Base-by-base conservation (phyloP, 2,329 filamentous ascomycete genomes). In the Pyrenophora teres region DNA sequence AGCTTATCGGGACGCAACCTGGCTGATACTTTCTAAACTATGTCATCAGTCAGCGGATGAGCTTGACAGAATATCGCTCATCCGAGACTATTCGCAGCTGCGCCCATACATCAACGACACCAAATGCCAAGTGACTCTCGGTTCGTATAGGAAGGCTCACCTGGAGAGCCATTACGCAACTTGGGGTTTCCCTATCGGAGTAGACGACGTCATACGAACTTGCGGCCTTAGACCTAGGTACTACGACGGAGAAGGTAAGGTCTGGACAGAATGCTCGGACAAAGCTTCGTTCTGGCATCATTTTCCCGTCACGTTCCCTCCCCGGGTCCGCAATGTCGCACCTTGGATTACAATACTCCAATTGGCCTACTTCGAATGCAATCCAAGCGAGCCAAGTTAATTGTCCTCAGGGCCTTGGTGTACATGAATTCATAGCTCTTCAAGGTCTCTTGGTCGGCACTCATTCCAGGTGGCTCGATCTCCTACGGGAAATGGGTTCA, bases 371-470 rank as follows among this genome's bases (percentile, higher is more conserved):
- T 0, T 87, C 84, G 0, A 84, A 85, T 51, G 72, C 81, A 6
- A 73, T 81, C 0, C 68, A 84, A 30, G 80, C 83, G 0, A 81
- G 71, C 10, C 80, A 82, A 27, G 67, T 73, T 0, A 66, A 67
- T 1, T 84, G 83, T 39, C 81, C 83, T 0, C 35, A 69, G 0
- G 70, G 73, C 0, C 49, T 83, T 21, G 78, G 77, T 1, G 41
- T 76, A 0, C 79, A 84, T 12, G 84, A 87, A 46, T 86, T 78
- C 40, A 72, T 76, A 19, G 77, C 83, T 0, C 80, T 80, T 43
- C 80, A 83, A 50, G 72, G 68, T 0, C 65, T 84, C 0, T 59
- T 82, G 0, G 73, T 77, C 0, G 82, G 81, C 0, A 74, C 71
- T 2, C 59, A 73, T 8, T 70, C 77, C 1, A 74, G 81, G 5